These are phyloP conservation scores for Xylaria sp. DNA, from an alignment of 2,329 filamentous ascomycete genomes.

Conservation along the genomic window DNA sequence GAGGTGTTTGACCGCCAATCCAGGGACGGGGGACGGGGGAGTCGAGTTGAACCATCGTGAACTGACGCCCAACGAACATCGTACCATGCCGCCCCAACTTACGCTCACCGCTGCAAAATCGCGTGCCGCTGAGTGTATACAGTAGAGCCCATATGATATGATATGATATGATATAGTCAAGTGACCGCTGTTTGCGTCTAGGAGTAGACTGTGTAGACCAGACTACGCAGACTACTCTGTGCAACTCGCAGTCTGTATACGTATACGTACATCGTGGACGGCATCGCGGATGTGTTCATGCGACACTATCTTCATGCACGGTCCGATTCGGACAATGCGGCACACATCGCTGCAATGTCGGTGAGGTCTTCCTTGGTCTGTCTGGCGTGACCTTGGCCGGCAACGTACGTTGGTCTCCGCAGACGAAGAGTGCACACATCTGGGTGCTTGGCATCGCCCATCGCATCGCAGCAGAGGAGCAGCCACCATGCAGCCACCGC, in stretches of 20 bases:
- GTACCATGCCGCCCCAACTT: not conserved
- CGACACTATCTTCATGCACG: constrained; percentile 23
- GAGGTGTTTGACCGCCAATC: constrained; percentile 19
- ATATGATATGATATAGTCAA: not conserved
- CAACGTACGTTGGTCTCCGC: constrained; percentile 24
- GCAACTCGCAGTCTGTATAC: not conserved
- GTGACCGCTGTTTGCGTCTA: constrained; percentile 27
- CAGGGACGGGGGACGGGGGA: not conserved
- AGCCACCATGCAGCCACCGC: constrained; percentile 19
- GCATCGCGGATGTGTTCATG: constrained; percentile 18
- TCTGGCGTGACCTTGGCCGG: constrained; percentile 13
- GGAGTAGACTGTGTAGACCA: too few relatives aligned
- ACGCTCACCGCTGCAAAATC: constrained; percentile 23
- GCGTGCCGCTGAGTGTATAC: constrained; percentile 4
- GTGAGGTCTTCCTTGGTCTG: constrained; percentile 14
- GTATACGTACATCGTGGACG: not conserved
- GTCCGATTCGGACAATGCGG: constrained; percentile 21
- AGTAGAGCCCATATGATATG: not conserved
- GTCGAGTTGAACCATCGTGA: constrained; percentile 8
- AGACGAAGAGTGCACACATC: constrained; percentile 1
- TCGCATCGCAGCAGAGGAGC: constrained; percentile 11
- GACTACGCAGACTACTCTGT: too few relatives aligned
- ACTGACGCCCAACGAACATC: not conserved
- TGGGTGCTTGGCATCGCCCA: constrained; percentile 15
- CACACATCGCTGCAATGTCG: constrained; percentile 25